Base-by-base conservation (phyloP, 2,329 filamentous ascomycete species). In the Tolypocladium ovalisporum region DNA sequence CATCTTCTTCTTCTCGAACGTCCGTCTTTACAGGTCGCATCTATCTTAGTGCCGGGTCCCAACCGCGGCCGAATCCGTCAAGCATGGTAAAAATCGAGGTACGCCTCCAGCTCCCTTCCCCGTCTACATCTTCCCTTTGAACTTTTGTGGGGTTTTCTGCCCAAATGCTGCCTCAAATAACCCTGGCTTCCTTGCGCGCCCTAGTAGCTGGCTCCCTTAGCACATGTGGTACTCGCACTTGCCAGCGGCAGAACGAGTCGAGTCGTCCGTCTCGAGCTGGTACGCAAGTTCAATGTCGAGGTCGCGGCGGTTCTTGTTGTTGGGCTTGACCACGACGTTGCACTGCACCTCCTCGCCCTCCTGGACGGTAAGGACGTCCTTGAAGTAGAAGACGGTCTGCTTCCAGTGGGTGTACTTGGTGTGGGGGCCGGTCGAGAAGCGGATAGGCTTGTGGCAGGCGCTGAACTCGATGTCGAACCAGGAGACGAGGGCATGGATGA, bases 331-430 rank as follows among this genome's bases (percentile, higher is more conserved):
- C 62, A 84, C 80, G 44, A 99, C 77, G 36, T 80, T 78, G 67
- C 90, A 89, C 59, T 78, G 75, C 59, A 99, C 80, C 67, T 83
- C 80, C 79, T 99, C 94, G 58, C 88, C 90, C 68, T 90, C 82
- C 73, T 96, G 87, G 40, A 96, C 91, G 22, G 92, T 97, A 62
- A 99, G 78, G 37, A 96, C 89, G 65, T 99, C 92, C 68, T 89
- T 85, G 62, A 99, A 81, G 77, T 99, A 99, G 78, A 99, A 97
- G 61, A 99, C 94, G 15, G 94, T 99, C 80, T 99, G 94, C 79
- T 99, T 99, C 94, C 94, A 99, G 82, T 99, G 94, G 22, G 94
- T 99, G 78, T 97, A 97, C 78, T 97, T 97, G 66, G 93, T 95
- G 76, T 97, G 94, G 34, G 94, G 94, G 27, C 94, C 94, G 22